Base-by-base conservation (phyloP, 805 yeast species). In the Metschnikowia shivogae region DNA sequence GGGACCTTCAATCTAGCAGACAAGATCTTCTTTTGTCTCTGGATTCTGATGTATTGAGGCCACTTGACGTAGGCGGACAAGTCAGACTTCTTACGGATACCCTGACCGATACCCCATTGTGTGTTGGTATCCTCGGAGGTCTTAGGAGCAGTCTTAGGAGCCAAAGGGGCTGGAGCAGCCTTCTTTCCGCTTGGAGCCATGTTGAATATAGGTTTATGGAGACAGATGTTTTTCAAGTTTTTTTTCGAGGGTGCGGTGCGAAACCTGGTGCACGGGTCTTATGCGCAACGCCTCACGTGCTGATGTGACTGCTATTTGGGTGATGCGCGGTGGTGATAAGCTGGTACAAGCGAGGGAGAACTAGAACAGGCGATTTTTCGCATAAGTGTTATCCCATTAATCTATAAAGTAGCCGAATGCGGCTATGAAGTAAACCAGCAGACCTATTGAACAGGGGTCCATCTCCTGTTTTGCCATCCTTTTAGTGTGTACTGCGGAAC, bases 131-230 rank as follows among this genome's bases (percentile, higher is more conserved):
- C 46, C 48, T 64, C 54, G 41, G 64, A 46, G 44, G 63, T 43
- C 40, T 57, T 51, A 43, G 64, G 31, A 46, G 61, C 42, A 61
- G 74, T 62, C 76, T 86, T 81, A 62, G 87, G 68, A 69, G 96
- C 89, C 72, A 89, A 85, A 75, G 99, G 99, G 73, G 97, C 92
- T 81, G 97, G 96, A 67, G 97, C 97, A 67, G 89, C 95, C 82
- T 88, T 89, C 80, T 80, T 83, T 55, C 71, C 72, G 57, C 64
- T 65, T 59, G 73, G 72, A 57, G 73, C 72, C 72, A 67, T 67
- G 36, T 51, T 64, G 46, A 37, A 34, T 46, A 29, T 36, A 44
- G 36, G 39, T 44, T 29, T 44, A 39, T 36, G 42, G 27, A 43
- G n/a, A 22, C 26, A 22, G 26, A 22, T 22, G 26, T 22, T 22